Base-by-base conservation (phyloP, 305 asterid genomes). In the Fraxinus paxiana region DNA sequence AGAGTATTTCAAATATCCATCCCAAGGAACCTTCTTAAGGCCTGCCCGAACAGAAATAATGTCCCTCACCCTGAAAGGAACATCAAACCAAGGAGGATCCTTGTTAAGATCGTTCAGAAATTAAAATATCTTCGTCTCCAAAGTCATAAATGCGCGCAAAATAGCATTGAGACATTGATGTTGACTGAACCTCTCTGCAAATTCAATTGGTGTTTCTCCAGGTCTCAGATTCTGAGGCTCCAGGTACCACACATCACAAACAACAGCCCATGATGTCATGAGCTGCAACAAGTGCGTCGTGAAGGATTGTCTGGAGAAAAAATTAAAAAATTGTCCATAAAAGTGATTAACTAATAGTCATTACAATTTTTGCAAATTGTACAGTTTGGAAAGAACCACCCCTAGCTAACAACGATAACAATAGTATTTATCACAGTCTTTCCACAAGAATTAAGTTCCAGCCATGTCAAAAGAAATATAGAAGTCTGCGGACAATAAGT, bases 181-280 rank as follows among this genome's bases (percentile, higher is more conserved):
- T 6, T 59, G 34, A 65, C 30, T 4, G 15, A 28, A 88, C 93
- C 93, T 90, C 85, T 90, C 93, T 1, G 93, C 99, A 92, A 96
- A 96, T 90, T 93, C 97, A 77, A 96, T 96, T 43, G 98, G 85
- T 6, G 94, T 94, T 88, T 96, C 99, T 46, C 95, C 97, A n/a
- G 96, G 97, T 83, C 84, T 92, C 83, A 93, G 87, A 87, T 88
- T 94, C 87, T 96, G 98, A 85, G 99, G 98, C 84, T 92, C 98
- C 85, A 96, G 86, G 88, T 94, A 96, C 99, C 98, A 96, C 79
- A 96, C 99, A 84, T 96, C 98, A 84, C 99, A 96, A 80, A 96
- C 99, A 80, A 96, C 99, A 85, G 99, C 99, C 99, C 93, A 90
- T 8, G 93, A 90, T 75, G 92, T 88, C 93, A 90, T 90, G 83